A percentile compares a stretch with the other conserved stretches of the same genome.
phyloP scores from a whole-genome alignment of 441 rosid genomes.

The Eruca vesicaria region DNA sequence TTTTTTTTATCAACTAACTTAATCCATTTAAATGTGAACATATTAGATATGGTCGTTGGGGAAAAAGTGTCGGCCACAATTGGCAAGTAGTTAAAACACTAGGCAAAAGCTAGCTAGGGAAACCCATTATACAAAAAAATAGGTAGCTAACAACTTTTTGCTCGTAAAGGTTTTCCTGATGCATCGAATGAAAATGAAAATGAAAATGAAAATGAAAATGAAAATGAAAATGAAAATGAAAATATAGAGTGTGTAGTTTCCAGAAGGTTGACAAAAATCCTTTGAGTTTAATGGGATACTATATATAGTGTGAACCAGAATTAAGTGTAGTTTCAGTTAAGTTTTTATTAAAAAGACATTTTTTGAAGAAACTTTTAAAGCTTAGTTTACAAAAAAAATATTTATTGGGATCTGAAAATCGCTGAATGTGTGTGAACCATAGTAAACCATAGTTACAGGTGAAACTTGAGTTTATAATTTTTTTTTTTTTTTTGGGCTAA shows the following conservation, averaged over 20 bases:
- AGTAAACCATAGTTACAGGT: background rate
- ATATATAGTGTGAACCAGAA: background rate
- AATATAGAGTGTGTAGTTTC: background rate
- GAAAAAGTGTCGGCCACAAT: background rate
- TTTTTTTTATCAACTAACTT: background rate
- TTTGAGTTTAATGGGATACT: background rate
- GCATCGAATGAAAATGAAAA: background rate
- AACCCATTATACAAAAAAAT: background rate
- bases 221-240: background rate
- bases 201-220: no score
- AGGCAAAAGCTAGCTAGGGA: background rate
- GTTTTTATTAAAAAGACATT: background rate
- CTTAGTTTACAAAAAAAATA: background rate
- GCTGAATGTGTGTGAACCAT: background rate
- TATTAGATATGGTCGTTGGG: background rate
- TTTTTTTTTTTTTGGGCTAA: no score
- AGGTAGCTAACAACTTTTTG: background rate
- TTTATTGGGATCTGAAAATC: background rate
- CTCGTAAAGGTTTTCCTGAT: background rate
- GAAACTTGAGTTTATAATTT: no score
- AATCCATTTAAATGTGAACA: background rate
- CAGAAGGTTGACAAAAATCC: background rate
- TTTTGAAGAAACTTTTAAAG: background rate
- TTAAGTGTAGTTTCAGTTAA: background rate
- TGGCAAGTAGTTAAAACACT: background rate